phyloP scores from a whole-genome alignment of 2,329 filamentous ascomycete species.

The Colletotrichum caudatum region DNA sequence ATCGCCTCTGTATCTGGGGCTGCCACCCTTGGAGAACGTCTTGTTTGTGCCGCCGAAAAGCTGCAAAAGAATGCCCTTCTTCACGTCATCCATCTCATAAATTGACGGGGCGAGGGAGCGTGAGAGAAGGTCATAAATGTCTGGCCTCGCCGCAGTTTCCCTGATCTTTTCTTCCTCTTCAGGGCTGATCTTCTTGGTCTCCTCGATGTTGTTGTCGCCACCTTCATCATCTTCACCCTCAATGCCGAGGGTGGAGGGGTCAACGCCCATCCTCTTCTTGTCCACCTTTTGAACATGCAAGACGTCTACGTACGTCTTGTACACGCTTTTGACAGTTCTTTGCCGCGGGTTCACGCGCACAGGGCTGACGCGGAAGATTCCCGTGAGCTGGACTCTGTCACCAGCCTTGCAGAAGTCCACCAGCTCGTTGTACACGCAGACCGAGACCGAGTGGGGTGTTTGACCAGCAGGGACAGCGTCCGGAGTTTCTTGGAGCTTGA shows the following conservation, averaged over 20 bases:
- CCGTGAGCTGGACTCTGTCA: conserved; percentile 94
- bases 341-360: conserved; percentile 95
- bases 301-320: conserved; percentile 98
- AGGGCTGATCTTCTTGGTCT: conserved; percentile 83
- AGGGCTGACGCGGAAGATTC: conserved; percentile 95
- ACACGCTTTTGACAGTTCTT: conserved; percentile 91
- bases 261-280: conserved; percentile 92
- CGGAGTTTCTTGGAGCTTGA: conserved; percentile 97
- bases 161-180: conserved; percentile 93
- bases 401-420: conserved; percentile 98
- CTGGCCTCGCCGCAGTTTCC: conserved; percentile 80
- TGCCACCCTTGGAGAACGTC: conserved; percentile 95
- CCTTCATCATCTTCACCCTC: conserved; percentile 74
- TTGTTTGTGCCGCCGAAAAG: conserved; percentile 99
- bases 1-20: conserved; percentile 94
- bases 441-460: conserved; percentile 95
- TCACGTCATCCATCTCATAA: conserved; percentile 98
- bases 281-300: conserved; percentile 97
- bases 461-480: conserved; percentile 95
- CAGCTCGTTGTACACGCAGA: conserved; percentile 96
- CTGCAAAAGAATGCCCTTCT: conserved; percentile 97
- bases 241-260: conserved; percentile 87
- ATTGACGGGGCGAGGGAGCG: conserved; percentile 94
- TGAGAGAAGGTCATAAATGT: conserved; percentile 93
- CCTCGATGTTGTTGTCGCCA: conserved; percentile 82